Conservation (phyloP, 805 yeast genomes). For the Teunomyces aglyptinius region DNA sequence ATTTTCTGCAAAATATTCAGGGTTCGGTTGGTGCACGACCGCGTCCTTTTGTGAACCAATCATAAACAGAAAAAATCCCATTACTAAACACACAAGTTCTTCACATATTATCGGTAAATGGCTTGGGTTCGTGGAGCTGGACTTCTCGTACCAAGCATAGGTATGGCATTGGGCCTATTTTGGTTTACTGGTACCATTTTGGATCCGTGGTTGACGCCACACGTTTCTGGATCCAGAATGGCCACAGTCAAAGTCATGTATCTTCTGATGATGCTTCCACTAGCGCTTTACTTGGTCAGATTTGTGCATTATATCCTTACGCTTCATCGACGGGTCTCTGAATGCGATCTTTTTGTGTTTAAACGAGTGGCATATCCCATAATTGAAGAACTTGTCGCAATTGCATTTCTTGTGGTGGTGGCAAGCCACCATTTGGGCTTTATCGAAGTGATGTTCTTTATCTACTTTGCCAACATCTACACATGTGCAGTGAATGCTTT, state of each 20-base stretch:
- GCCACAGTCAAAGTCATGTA: constrained; percentile 9
- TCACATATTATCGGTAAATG: not conserved
- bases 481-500: not conserved
- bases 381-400: constrained; percentile 10
- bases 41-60: not conserved
- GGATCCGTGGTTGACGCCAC: constrained; percentile 6
- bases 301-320: constrained; percentile 14
- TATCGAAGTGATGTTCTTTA: constrained; percentile 10
- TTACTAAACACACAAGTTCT: not conserved
- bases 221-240: constrained; percentile 4
- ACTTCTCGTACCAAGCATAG: not conserved
- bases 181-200: not conserved
- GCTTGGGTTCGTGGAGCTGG: not conserved
- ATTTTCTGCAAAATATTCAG: not conserved
- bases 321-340: constrained; percentile 2
- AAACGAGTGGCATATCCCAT: constrained; percentile 11
- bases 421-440: constrained; percentile 4
- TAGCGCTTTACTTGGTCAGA: constrained; percentile 6
- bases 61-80: not conserved
- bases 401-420: constrained; percentile 7
- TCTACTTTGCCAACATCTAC: constrained; percentile 8
- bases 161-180: not conserved
- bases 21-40: not conserved
- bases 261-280: constrained; percentile 9
- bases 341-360: constrained; percentile 6